A percentile compares a stretch with the other conserved stretches of the same genome.
phyloP scores from a whole-genome alignment of 2,329 filamentous ascomycete genomes.

The Neofusicoccum umdonicola region DNA sequence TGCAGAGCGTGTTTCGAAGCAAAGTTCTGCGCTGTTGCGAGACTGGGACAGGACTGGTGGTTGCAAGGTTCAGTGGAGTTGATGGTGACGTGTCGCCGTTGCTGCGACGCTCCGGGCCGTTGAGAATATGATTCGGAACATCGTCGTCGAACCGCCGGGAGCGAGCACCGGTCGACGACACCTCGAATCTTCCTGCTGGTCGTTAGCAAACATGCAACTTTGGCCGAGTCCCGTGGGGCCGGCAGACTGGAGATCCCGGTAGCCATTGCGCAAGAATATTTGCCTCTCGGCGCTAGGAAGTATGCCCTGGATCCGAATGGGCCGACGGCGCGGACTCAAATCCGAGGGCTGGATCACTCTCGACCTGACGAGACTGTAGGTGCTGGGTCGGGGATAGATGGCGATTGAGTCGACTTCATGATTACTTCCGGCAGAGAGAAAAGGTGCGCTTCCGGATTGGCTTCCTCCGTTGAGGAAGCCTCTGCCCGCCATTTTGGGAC shows the following conservation, averaged over 20 bases:
- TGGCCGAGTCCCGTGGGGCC: neutral
- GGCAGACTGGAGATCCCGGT: neutral
- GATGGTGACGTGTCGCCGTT: conserved; percentile 5
- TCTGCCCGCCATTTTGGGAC: neutral
- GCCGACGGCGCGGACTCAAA: neutral
- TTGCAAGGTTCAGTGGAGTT: conserved; percentile 1
- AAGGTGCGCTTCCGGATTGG: neutral
- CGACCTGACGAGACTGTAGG: neutral
- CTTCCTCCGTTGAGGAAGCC: neutral
- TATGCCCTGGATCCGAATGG: neutral
- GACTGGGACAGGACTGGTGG: neutral
- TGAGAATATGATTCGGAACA: neutral
- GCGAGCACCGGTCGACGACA: neutral
- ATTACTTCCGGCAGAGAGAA: neutral
- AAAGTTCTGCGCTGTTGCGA: neutral
- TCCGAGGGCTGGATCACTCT: neutral
- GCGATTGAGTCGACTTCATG: neutral
- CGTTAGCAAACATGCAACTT: neutral
- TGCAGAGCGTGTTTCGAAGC: conserved; percentile 3
- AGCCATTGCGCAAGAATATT: neutral
- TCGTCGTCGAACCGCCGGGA: neutral
- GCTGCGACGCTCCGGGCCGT: neutral
- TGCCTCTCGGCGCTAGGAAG: neutral
- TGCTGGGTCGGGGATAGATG: neutral
- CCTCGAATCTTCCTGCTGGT: neutral